Percentiles rank a stretch among this genome's conserved stretches.
phyloP scores from a whole-genome alignment of 208 protist genomes.

The Trypanosoma cruzi region DNA sequence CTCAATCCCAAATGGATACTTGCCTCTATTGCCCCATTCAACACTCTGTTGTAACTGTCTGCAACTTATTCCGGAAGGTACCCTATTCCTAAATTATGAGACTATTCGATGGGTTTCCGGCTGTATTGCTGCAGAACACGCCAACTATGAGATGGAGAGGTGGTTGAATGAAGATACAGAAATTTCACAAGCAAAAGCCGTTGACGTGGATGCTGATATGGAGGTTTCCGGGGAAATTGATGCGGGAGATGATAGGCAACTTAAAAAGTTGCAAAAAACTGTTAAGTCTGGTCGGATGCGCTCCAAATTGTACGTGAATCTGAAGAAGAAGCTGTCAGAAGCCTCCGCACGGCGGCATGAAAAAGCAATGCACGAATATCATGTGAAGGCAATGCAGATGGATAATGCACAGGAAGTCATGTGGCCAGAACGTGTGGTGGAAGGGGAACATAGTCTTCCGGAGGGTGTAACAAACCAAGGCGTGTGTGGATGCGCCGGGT shows the following conservation, averaged over 20 bases:
- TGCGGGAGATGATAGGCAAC: slow-evolving; percentile 6
- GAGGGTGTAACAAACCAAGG: slow-evolving; percentile 20
- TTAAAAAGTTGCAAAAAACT: slow-evolving; percentile 52
- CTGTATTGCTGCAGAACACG: slow-evolving; percentile 35
- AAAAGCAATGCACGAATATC: slow-evolving; percentile 30
- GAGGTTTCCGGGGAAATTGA: not conserved
- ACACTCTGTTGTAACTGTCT: slow-evolving; percentile 57
- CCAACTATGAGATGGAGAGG: slow-evolving; percentile 28
- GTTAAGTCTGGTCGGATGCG: slow-evolving; percentile 52
- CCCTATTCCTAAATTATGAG: slow-evolving; percentile 48
- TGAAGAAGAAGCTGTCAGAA: slow-evolving; percentile 43
- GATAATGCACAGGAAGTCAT: not conserved
- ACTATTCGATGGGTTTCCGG: slow-evolving; percentile 48
- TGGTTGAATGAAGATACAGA: slow-evolving; percentile 22
- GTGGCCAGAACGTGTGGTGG: slow-evolving; percentile 29
- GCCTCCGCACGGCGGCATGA: slow-evolving; percentile 36
- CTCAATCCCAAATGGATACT: not conserved
- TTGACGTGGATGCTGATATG: not conserved
- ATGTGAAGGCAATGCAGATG: not conserved
- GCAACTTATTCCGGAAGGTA: slow-evolving; percentile 41
- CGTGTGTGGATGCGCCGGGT: slow-evolving; percentile 52
- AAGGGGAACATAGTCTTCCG: slow-evolving; percentile 18
- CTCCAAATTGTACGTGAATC: slow-evolving; percentile 42
- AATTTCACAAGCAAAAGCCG: not conserved
- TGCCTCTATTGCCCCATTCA: slow-evolving; percentile 12